Conservation (phyloP, 192 early-diverging fungal genomes). For the Podila clonocystis region DNA sequence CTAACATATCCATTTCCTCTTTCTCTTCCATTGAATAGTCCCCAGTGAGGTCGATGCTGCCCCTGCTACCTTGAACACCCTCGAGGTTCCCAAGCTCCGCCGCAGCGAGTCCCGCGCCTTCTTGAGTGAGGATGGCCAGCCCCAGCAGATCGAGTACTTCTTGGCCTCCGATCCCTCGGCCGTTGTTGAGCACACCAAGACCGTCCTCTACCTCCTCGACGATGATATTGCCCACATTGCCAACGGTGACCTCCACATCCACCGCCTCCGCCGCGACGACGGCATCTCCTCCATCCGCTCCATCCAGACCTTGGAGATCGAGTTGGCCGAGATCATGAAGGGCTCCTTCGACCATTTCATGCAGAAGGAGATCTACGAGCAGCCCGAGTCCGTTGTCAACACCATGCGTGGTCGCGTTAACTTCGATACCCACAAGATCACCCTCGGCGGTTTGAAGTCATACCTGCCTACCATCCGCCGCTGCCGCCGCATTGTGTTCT, state of each 20-base stretch:
- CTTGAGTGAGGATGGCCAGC: conserved; percentile 91
- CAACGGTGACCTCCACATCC: conserved; percentile 96
- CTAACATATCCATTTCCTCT: not conserved
- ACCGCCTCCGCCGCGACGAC: conserved; percentile 97
- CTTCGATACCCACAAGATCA: conserved; percentile 92
- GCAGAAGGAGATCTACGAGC: conserved; percentile 99
- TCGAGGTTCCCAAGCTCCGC: conserved; percentile 68
- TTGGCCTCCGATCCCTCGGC: conserved; percentile 97
- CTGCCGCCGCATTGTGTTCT: conserved; percentile 95
- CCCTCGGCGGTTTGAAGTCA: conserved; percentile 92
- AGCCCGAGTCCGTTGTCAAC: conserved; percentile 99
- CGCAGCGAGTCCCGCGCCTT: conserved; percentile 96
- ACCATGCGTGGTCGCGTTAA: conserved; percentile 99
- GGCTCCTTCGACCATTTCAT: conserved; percentile 98
- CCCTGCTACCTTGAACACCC: conserved; percentile 40
- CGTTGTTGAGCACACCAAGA: conserved; percentile 99
- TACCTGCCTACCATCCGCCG: conserved; percentile 94
- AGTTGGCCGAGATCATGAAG: conserved; percentile 98
- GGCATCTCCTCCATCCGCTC: conserved; percentile 90
- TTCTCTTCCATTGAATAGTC: conserved; percentile 51
- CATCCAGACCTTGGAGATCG: conserved; percentile 99
- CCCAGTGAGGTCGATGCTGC: conserved; percentile 57
- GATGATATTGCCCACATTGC: conserved; percentile 98
- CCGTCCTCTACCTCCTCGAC: conserved; percentile 97
- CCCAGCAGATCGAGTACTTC: conserved; percentile 98